Conservation (phyloP, 192 early-diverging fungal species). For the Ambispora gerdemannii region DNA sequence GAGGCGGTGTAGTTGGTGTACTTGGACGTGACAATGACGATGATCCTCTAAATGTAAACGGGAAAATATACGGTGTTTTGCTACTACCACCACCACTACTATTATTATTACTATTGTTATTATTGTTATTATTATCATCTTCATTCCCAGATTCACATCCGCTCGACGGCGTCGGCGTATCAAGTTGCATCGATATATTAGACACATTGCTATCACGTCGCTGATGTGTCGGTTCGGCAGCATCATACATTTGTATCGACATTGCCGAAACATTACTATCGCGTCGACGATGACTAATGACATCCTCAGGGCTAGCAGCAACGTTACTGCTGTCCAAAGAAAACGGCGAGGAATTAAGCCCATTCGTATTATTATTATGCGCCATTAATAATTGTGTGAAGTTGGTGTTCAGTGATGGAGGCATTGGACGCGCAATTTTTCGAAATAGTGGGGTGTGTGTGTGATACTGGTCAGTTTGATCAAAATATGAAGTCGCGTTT, state of each 20-base stretch:
- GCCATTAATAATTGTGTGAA: conserved; percentile 9
- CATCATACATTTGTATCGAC: conserved; percentile 29
- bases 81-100: too few species aligned
- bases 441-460: conserved; percentile 9
- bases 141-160: conserved; percentile 20
- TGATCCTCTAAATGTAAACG: conserved; percentile 18
- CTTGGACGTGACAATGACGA: conserved; percentile 17
- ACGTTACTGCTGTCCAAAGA: neutral
- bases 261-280: conserved; percentile 31
- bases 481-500: neutral
- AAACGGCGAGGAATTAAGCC: neutral
- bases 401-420: conserved; percentile 21
- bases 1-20: conserved; percentile 26
- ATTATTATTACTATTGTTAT: too few species aligned
- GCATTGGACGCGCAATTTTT: conserved; percentile 22
- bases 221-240: conserved; percentile 13
- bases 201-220: conserved; percentile 31
- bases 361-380: neutral
- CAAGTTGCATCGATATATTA: conserved; percentile 29
- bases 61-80: conserved; percentile 6
- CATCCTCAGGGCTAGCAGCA: conserved; percentile 15
- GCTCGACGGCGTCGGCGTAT: conserved; percentile 24
- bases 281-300: conserved; percentile 21
- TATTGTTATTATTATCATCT: conserved; percentile 24
- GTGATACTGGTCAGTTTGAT: neutral